A percentile compares a stretch with the other conserved stretches of the same genome.
Evolutionary conservation across 441 rosid species (phyloP).

Genomic region (Arabidopsis lyrata): DNA sequence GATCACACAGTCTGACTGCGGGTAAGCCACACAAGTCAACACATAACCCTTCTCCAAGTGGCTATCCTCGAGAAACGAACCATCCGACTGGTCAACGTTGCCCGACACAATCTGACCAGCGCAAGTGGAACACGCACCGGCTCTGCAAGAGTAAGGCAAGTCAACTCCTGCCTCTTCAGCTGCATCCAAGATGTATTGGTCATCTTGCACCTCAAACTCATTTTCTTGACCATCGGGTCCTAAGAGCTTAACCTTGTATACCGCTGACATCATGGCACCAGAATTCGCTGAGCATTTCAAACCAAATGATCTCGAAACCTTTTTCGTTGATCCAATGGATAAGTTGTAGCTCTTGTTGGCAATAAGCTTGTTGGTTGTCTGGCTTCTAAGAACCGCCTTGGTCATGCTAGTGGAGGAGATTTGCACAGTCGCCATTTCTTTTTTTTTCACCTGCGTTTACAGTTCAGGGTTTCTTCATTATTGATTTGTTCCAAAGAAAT

Average conservation of each 20-base stretch:
- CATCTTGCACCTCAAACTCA: conserved; percentile 70
- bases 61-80: conserved; percentile 70
- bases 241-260: conserved; percentile 80
- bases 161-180: conserved; percentile 84
- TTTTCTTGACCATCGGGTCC: conserved; percentile 68
- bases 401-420: conserved; percentile 51
- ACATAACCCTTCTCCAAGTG: conserved; percentile 67
- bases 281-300: conserved; percentile 64
- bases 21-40: conserved; percentile 79
- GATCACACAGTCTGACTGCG: conserved; percentile 75
- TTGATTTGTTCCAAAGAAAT: too few species aligned
- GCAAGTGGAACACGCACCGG: conserved; percentile 91
- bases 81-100: conserved; percentile 76
- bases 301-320: conserved; percentile 63
- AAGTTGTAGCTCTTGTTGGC: conserved; percentile 39
- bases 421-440: conserved; percentile 57
- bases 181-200: conserved; percentile 72
- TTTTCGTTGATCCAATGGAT: conserved; percentile 57
- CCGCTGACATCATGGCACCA: conserved; percentile 57
- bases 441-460: conserved; percentile 36
- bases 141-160: conserved; percentile 88
- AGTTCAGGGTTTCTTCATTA: too few species aligned
- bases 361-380: conserved; percentile 44
- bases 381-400: conserved; percentile 48
- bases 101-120: conserved; percentile 69